Percentiles rank a stretch among this genome's conserved stretches.
Conservation (phyloP, 768 basidiomycete genomes). For the Tricholoma sp. region DNA sequence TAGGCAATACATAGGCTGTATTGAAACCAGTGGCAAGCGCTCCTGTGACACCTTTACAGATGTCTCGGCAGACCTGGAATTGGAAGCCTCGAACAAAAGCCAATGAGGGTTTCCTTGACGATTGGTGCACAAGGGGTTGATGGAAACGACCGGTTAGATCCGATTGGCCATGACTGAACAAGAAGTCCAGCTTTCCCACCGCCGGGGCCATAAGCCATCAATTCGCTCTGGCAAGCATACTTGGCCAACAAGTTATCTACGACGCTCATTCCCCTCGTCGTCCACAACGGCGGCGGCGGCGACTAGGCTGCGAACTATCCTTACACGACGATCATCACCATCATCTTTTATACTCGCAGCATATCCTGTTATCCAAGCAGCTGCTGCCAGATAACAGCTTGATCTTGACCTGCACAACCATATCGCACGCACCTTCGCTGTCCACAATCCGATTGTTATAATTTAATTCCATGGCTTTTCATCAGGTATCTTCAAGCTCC, state of each 20-base stretch:
- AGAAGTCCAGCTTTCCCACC: background rate
- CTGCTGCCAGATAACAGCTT: background rate
- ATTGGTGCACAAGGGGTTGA: constrained; percentile 1
- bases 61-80: no score
- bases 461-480: constrained; percentile 27
- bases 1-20: no score
- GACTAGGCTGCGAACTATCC: constrained; percentile 3
- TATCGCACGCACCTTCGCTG: background rate
- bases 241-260: background rate
- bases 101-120: constrained; percentile 12
- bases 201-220: background rate
- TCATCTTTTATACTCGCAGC: constrained; percentile 1
- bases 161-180: constrained; percentile 9
- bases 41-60: no score
- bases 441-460: background rate
- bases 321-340: constrained; percentile 1
- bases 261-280: constrained; percentile 3
- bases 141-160: constrained; percentile 15
- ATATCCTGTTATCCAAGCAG: constrained; percentile 1
- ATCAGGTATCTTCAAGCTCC: constrained; percentile 42
- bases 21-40: no score
- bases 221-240: background rate
- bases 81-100: background rate
- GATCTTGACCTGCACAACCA: background rate
- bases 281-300: constrained; percentile 11